These are phyloP conservation scores for Trichomonas gallinae DNA, from an alignment of 208 protist species.

Conservation along the genomic window DNA sequence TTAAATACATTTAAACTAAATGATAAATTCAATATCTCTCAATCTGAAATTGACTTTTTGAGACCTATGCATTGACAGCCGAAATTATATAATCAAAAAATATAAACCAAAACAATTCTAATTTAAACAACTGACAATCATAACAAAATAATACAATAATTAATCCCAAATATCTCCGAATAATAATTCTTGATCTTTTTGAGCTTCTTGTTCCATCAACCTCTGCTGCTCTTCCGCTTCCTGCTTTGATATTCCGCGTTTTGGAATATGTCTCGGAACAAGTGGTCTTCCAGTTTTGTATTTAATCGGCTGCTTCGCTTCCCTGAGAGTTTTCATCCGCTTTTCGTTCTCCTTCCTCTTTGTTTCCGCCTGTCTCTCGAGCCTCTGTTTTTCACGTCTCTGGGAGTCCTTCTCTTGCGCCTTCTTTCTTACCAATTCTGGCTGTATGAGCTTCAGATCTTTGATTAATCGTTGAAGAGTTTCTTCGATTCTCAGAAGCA, in stretches of 20 bases:
- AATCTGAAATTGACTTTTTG: no score
- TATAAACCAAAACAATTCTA: no score
- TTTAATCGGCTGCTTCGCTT: background rate
- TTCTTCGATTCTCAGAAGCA: background rate
- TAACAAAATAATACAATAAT: background rate
- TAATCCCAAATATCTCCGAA: conserved; percentile 4
- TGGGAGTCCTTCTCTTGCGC: background rate
- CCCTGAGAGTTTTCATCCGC: background rate
- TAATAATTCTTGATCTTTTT: background rate
- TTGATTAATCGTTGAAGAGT: background rate
- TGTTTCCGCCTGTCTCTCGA: background rate
- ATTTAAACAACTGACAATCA: background rate
- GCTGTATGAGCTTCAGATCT: background rate
- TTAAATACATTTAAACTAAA: no score
- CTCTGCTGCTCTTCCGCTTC: background rate
- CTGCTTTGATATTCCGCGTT: background rate
- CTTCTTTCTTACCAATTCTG: background rate
- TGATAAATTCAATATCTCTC: no score
- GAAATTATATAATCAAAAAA: no score
- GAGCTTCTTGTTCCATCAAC: background rate
- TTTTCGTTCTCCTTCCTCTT: background rate
- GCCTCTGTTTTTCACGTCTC: background rate
- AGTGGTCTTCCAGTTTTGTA: background rate
- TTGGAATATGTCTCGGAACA: background rate
- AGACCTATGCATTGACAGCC: no score